Percentiles rank a stretch among this genome's conserved stretches.
These are phyloP conservation scores for Scedosporium aurantiacum DNA, from an alignment of 2,329 filamentous ascomycete species.

Conservation along the genomic window DNA sequence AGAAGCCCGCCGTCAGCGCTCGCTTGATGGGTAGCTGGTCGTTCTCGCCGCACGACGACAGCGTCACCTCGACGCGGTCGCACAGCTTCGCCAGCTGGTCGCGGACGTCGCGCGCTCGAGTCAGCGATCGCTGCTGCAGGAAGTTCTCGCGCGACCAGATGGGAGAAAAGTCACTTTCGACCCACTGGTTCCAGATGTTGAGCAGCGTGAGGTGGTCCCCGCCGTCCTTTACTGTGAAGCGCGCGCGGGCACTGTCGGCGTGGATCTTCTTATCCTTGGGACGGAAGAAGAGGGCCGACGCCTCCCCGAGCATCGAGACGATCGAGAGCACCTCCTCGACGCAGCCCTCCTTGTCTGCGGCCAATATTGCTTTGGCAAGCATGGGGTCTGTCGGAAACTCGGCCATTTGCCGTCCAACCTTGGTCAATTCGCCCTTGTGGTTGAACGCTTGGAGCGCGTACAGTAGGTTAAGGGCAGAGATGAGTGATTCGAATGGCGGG, in stretches of 20 bases:
- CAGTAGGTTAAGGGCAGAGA: slow-evolving; percentile 77
- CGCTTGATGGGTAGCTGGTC: slow-evolving; percentile 71
- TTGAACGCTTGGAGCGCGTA: slow-evolving; percentile 87
- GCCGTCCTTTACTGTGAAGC: slow-evolving; percentile 68
- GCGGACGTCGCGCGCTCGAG: slow-evolving; percentile 77
- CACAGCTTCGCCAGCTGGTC: slow-evolving; percentile 89
- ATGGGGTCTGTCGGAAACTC: slow-evolving; percentile 91
- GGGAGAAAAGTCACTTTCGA: slow-evolving; percentile 77
- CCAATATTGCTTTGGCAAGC: slow-evolving; percentile 79
- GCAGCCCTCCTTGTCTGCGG: slow-evolving; percentile 81
- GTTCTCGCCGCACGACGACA: slow-evolving; percentile 54
- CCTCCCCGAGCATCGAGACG: slow-evolving; percentile 87
- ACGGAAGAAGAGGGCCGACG: slow-evolving; percentile 80
- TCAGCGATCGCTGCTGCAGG: slow-evolving; percentile 80
- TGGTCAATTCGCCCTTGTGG: slow-evolving; percentile 78
- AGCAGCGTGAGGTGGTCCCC: slow-evolving; percentile 83
- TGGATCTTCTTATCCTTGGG: slow-evolving; percentile 97
- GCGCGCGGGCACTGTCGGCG: slow-evolving; percentile 77
- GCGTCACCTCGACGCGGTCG: slow-evolving; percentile 78
- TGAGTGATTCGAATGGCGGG: slow-evolving; percentile 79
- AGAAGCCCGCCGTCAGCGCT: slow-evolving; percentile 83
- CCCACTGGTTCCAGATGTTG: slow-evolving; percentile 94
- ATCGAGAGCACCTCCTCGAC: slow-evolving; percentile 88
- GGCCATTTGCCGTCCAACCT: slow-evolving; percentile 85
- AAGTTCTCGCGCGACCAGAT: slow-evolving; percentile 92